Conservation (phyloP, 805 yeast species). For the Yarrowia sp. region DNA sequence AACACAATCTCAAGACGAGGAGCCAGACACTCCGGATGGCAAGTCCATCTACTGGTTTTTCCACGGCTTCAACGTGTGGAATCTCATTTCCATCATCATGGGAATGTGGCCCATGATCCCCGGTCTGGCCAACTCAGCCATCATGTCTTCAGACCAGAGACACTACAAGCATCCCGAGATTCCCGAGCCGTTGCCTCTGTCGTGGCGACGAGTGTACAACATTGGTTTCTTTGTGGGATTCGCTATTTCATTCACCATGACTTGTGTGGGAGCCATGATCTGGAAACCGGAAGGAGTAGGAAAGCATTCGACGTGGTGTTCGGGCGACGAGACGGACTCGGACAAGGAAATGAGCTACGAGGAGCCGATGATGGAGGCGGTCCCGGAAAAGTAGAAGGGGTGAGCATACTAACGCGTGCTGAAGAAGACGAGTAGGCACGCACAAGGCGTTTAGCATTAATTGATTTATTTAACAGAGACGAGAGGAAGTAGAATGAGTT, state of each 20-base stretch:
- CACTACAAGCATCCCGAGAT: slow-evolving; percentile 22
- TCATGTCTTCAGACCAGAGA: slow-evolving; percentile 12
- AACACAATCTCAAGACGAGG: background rate
- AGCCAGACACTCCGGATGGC: slow-evolving; percentile 36
- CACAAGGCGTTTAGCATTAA: slow-evolving; percentile 7
- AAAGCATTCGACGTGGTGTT: slow-evolving; percentile 21
- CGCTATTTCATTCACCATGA: slow-evolving; percentile 11
- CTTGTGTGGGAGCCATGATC: slow-evolving; percentile 7
- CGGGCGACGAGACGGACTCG: slow-evolving; percentile 29
- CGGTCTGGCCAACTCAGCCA: slow-evolving; percentile 40
- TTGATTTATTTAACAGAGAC: background rate
- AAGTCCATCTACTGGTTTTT: slow-evolving; percentile 55
- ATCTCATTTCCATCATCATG: slow-evolving; percentile 51
- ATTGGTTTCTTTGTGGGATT: slow-evolving; percentile 33
- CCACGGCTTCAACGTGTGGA: slow-evolving; percentile 56
- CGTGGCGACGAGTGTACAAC: slow-evolving; percentile 25
- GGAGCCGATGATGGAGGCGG: slow-evolving; percentile 21
- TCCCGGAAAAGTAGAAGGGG: background rate
- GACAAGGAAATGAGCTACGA: slow-evolving; percentile 26
- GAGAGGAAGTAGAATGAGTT: too few species aligned
- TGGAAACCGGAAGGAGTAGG: slow-evolving; percentile 18
- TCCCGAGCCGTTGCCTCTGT: slow-evolving; percentile 30
- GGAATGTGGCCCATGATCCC: slow-evolving; percentile 47
- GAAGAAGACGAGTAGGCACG: too few species aligned
- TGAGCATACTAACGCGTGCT: slow-evolving; percentile 2